Evolutionary conservation across 192 early-diverging fungal genomes (phyloP).

Genomic region (Gorgonomyces haynaldii): DNA sequence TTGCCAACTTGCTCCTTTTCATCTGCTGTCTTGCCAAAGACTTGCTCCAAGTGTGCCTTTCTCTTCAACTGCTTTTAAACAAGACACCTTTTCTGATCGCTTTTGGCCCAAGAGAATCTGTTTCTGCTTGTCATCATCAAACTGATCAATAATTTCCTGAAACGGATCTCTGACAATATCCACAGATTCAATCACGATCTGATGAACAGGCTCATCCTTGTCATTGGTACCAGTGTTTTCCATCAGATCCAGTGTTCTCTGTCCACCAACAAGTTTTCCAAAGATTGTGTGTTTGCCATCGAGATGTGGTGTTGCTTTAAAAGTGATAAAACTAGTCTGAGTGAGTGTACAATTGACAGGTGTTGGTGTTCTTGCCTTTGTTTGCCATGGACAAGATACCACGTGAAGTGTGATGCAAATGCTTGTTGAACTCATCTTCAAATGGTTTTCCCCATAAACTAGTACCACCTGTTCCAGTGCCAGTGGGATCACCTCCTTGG

Average conservation of each 20-base stretch:
- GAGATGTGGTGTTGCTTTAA: slow-evolving; percentile 27
- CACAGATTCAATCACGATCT: slow-evolving; percentile 64
- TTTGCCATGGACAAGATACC: slow-evolving; percentile 95
- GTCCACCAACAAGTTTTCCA: slow-evolving; percentile 84
- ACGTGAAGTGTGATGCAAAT: slow-evolving; percentile 53
- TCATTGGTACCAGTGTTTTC: slow-evolving; percentile 62
- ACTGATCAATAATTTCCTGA: slow-evolving; percentile 56
- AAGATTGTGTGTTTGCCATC: slow-evolving; percentile 86
- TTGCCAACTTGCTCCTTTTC: slow-evolving; percentile 43
- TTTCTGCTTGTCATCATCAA: slow-evolving; percentile 32
- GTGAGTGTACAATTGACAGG: slow-evolving; percentile 50
- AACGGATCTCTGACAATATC: slow-evolving; percentile 77
- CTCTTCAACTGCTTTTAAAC: slow-evolving; percentile 6
- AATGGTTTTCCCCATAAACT: slow-evolving; percentile 35
- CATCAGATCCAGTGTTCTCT: slow-evolving; percentile 67
- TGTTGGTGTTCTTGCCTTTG: slow-evolving; percentile 81
- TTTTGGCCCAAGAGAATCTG: slow-evolving; percentile 46
- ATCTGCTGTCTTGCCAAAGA: slow-evolving; percentile 13
- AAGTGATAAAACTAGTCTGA: slow-evolving; percentile 38
- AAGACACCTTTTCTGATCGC: slow-evolving; percentile 9
- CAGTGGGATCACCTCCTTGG: slow-evolving; percentile 44
- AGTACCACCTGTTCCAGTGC: slow-evolving; percentile 37
- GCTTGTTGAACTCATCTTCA: slow-evolving; percentile 35
- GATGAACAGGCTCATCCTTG: slow-evolving; percentile 49
- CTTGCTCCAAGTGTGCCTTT: slow-evolving; percentile 1